These are phyloP conservation scores for Naumovozyma baii DNA, from an alignment of 805 yeast genomes.

Conservation along the genomic window DNA sequence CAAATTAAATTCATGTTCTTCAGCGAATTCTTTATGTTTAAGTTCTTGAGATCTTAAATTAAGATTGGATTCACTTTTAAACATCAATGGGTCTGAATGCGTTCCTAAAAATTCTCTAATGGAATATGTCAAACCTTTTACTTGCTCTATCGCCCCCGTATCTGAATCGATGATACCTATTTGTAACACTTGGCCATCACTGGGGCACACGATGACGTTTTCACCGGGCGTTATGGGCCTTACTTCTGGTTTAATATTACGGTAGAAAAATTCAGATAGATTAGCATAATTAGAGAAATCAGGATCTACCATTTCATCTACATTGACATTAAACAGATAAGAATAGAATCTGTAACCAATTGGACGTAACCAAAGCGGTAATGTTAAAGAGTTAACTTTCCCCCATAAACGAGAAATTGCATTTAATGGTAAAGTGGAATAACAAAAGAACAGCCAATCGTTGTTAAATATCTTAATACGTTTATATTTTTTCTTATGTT, in stretches of 20 bases:
- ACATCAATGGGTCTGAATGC: slow-evolving; percentile 28
- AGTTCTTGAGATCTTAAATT: slow-evolving; percentile 35
- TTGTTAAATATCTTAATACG: slow-evolving; percentile 25
- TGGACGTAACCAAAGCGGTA: slow-evolving; percentile 81
- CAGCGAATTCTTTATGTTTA: slow-evolving; percentile 63
- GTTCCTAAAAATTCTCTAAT: slow-evolving; percentile 79
- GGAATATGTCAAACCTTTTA: slow-evolving; percentile 90
- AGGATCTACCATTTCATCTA: slow-evolving; percentile 81
- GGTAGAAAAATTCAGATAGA: slow-evolving; percentile 83
- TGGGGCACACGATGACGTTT: slow-evolving; percentile 66
- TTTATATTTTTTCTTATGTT: slow-evolving; percentile 23
- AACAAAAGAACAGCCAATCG: slow-evolving; percentile 85
- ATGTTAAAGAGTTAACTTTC: slow-evolving; percentile 63
- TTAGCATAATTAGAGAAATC: slow-evolving; percentile 67
- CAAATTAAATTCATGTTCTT: slow-evolving; percentile 53
- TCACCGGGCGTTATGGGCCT: slow-evolving; percentile 64
- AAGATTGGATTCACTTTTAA: slow-evolving; percentile 22
- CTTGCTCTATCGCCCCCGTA: slow-evolving; percentile 88
- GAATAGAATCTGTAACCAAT: slow-evolving; percentile 78
- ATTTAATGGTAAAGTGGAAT: slow-evolving; percentile 82
- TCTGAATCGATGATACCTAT: slow-evolving; percentile 60
- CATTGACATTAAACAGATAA: slow-evolving; percentile 71
- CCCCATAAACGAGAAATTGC: slow-evolving; percentile 95
- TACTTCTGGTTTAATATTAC: slow-evolving; percentile 65
- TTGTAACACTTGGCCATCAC: slow-evolving; percentile 85